Evolutionary conservation across 306 rosid genomes (phyloP), one percentile per base, ranked within the genome.

Genomic region (Quercus mongolica): DNA sequence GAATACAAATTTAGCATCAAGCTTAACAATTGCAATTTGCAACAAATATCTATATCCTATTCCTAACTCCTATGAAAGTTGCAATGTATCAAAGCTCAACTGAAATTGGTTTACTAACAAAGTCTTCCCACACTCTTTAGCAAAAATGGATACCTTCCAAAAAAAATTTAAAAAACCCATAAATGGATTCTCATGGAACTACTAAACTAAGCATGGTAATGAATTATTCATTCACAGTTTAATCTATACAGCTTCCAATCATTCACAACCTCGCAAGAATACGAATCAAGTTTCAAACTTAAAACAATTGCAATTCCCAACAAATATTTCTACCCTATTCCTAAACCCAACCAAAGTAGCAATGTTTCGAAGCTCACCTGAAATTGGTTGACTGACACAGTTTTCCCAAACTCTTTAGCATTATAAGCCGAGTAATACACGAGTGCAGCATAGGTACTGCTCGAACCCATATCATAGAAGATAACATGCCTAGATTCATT

Each of bases 401-500:
- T 85, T 87, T 91, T 93, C 28, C 99, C 98, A 74, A 84, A 90
- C 86, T 90, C 99, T 83, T 93, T 93, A 57, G 91, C 70, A 75
- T 79, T 88, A 59, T 95, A 95, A 0, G 99, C 85, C 0, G 98
- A 93, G 85, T 86, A 95, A 87, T 89, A 82, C 74, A 93, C 98
- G 23, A 95, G 93, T 3, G 97, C 94, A 3, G 98, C 98, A 61
- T 95, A 90, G 69, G 96, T 90, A 81, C 97, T 93, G 88, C 91
- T 89, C 8, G 99, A 84, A 58, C 99, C 99, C 99, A 93, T 95
- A 81, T 95, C 99, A 19, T 95, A 95, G 86, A 95, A 91, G 54
- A 95, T 83, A 28, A 95, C 97, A 84, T 93, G 92, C 79, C 94
- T 88, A 0, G 99, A 85, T 75, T 75, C 96, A 56, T 95, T 95